Evolutionary conservation across 352 stramenopile species (phyloP).

Genomic region (Phytopythium oedochilum): DNA sequence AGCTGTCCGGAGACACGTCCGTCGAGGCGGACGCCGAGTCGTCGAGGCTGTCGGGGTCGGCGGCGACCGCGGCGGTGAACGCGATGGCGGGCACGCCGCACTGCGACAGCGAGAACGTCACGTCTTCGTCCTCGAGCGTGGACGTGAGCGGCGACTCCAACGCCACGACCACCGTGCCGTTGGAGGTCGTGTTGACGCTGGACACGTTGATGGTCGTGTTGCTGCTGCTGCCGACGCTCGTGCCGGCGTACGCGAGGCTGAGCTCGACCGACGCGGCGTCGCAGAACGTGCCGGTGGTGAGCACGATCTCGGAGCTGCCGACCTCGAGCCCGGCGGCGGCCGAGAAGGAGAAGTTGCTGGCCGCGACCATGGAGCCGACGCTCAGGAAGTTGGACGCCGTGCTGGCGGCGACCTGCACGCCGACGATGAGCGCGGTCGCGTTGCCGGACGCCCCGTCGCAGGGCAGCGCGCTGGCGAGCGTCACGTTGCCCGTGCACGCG

Average conservation of each 20-base stretch:
- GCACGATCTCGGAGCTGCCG: conserved; percentile 27
- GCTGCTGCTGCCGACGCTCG: conserved; percentile 3
- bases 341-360: conserved; percentile 32
- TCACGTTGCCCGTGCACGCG: conserved; percentile 44
- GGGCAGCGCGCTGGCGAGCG: conserved; percentile 29
- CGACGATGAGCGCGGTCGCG: conserved; percentile 36
- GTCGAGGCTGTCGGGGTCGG: conserved; percentile 4
- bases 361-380: conserved; percentile 37
- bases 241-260: conserved; percentile 20
- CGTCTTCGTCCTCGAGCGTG: conserved; percentile 20
- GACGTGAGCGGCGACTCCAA: conserved; percentile 27
- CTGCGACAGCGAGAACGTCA: conserved; percentile 42
- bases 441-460: conserved; percentile 36
- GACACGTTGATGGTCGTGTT: conserved; percentile 20
- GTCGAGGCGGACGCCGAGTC: conserved; percentile 12
- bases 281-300: conserved; percentile 43
- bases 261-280: conserved; percentile 22
- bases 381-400: conserved; percentile 35
- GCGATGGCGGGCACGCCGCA: conserved; percentile 26
- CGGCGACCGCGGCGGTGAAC: conserved; percentile 13
- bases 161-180: conserved; percentile 36
- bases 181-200: conserved; percentile 31
- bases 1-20: conserved; percentile 7
- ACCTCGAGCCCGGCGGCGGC: conserved; percentile 22
- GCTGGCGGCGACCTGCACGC: conserved; percentile 45